These are phyloP conservation scores for Yarrowia sp. DNA, from an alignment of 805 yeast genomes.

Conservation along the genomic window DNA sequence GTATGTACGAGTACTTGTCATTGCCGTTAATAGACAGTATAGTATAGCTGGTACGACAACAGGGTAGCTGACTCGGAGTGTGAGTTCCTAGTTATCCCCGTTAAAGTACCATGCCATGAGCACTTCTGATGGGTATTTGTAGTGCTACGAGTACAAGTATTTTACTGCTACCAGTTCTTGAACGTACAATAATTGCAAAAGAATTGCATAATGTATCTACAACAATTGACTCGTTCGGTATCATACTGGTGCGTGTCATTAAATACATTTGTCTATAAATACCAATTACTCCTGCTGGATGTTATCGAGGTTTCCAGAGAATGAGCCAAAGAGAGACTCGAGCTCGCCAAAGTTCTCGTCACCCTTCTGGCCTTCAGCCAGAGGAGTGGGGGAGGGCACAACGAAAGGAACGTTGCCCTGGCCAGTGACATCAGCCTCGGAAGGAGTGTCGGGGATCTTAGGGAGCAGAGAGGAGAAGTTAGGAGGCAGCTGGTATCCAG, in stretches of 20 bases:
- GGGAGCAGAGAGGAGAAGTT: slow-evolving; percentile 11
- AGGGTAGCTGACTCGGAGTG: no score
- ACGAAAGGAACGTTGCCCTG: neutral
- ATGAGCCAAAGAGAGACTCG: slow-evolving; percentile 12
- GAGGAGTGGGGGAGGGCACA: slow-evolving; percentile 1
- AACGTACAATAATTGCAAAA: no score
- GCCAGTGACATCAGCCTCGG: neutral
- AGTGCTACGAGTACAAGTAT: no score
- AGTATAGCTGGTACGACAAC: no score
- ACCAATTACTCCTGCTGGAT: slow-evolving; percentile 13
- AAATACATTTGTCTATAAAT: slow-evolving; percentile 18
- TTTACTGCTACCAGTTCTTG: no score
- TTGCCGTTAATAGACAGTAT: no score
- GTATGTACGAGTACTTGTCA: neutral
- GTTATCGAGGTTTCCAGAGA: slow-evolving; percentile 18
- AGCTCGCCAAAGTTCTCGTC: slow-evolving; percentile 18
- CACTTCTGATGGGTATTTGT: no score
- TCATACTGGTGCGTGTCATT: no score
- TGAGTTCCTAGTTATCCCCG: no score
- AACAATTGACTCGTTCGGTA: no score
- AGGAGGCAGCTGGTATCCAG: slow-evolving; percentile 18
- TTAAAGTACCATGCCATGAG: no score
- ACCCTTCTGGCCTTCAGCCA: slow-evolving; percentile 1
- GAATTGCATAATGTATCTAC: no score
- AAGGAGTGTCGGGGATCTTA: neutral